Conservation (phyloP, 2,329 filamentous ascomycete genomes). For the Emergomyces pasteurianus region DNA sequence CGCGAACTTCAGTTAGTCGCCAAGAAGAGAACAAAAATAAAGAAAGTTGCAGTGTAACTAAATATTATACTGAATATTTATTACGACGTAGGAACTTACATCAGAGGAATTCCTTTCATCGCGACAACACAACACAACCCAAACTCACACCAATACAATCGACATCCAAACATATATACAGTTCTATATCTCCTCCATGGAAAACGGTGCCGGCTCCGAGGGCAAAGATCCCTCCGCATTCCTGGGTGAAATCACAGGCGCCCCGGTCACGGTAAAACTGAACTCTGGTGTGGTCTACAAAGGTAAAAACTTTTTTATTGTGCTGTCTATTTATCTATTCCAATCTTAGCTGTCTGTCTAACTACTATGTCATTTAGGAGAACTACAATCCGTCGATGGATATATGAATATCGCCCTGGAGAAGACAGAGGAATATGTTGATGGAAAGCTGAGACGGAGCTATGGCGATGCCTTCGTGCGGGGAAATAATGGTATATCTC, state of each 20-base stretch:
- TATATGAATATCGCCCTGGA: slow-evolving; percentile 99
- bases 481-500: slow-evolving; percentile 71
- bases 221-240: slow-evolving; percentile 90
- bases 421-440: slow-evolving; percentile 84
- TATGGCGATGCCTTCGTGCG: slow-evolving; percentile 94
- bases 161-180: not conserved
- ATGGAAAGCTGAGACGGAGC: slow-evolving; percentile 66
- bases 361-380: slow-evolving; percentile 45
- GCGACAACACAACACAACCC: not conserved
- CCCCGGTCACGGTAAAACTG: slow-evolving; percentile 87
- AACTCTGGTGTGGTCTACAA: slow-evolving; percentile 99
- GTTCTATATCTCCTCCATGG: slow-evolving; percentile 43
- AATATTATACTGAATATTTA: too few species aligned
- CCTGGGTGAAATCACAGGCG: slow-evolving; percentile 85
- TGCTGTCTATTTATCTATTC: too few species aligned
- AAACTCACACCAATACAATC: not conserved
- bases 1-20: not conserved
- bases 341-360: not conserved
- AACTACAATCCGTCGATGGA: slow-evolving; percentile 91
- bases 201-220: slow-evolving; percentile 58
- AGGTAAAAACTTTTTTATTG: too few species aligned
- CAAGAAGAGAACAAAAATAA: not conserved
- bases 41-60: too few species aligned
- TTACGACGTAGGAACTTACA: too few species aligned
- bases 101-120: not conserved